A percentile compares a stretch with the other conserved stretches of the same genome.
Conservation (phyloP, 768 basidiomycete genomes). For the Mycena maculata region DNA sequence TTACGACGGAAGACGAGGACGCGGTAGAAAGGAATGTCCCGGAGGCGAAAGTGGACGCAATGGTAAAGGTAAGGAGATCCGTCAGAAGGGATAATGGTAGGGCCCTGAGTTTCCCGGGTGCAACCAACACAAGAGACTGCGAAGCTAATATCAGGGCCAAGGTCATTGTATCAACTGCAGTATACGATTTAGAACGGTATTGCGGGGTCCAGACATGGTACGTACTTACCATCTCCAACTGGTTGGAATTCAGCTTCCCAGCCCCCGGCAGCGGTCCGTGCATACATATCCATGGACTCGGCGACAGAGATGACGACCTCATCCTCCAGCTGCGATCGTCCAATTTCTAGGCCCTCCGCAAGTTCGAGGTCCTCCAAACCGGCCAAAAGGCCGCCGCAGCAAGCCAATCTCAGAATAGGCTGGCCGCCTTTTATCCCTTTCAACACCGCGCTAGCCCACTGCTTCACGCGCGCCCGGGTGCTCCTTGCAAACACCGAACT, state of each 20-base stretch:
- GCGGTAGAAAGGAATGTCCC: constrained; percentile 64
- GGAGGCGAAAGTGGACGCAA: constrained; percentile 65
- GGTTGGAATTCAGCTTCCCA: constrained; percentile 81
- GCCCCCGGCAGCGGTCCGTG: constrained; percentile 37
- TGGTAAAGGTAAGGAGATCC: constrained; percentile 54
- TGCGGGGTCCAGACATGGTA: constrained; percentile 18
- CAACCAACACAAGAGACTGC: constrained; percentile 68
- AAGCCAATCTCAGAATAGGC: constrained; percentile 69
- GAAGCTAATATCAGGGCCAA: constrained; percentile 68
- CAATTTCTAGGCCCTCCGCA: constrained; percentile 41
- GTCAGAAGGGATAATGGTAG: constrained; percentile 64
- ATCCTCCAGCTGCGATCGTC: constrained; percentile 64
- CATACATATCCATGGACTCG: constrained; percentile 76
- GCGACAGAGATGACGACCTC: constrained; percentile 78
- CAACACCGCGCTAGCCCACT: constrained; percentile 65
- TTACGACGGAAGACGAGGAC: constrained; percentile 31
- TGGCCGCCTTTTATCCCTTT: constrained; percentile 76
- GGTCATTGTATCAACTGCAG: constrained; percentile 57
- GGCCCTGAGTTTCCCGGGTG: constrained; percentile 65
- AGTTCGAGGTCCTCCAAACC: constrained; percentile 69
- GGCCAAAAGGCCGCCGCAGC: constrained; percentile 71
- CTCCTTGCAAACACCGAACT: constrained; percentile 52
- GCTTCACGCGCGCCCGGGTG: constrained; percentile 52
- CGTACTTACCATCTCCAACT: constrained; percentile 55
- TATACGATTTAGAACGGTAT: constrained; percentile 5